Conservation (phyloP, 2,329 filamentous ascomycete genomes). For the Xylariales sp. region DNA sequence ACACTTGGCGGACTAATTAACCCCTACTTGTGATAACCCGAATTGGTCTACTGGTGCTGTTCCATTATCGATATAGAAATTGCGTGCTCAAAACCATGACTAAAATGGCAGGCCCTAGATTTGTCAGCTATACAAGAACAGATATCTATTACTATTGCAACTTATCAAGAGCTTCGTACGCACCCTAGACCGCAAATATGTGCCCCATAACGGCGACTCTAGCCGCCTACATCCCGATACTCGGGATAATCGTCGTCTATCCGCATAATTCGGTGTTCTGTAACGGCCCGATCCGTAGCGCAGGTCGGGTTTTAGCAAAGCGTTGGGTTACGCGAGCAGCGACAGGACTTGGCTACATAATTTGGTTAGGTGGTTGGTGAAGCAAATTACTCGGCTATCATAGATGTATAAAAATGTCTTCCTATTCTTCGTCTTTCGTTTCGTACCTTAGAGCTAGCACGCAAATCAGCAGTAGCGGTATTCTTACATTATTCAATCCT, state of each 20-base stretch:
- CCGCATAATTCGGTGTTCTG: slow-evolving; percentile 19
- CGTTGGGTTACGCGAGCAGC: background rate
- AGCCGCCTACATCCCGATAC: background rate
- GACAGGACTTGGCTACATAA: background rate
- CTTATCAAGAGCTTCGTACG: background rate
- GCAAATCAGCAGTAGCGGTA: background rate
- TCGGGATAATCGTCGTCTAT: background rate
- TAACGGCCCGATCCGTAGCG: slow-evolving; percentile 17
- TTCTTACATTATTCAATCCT: background rate
- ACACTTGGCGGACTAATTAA: background rate
- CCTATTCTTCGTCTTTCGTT: background rate
- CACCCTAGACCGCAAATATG: background rate
- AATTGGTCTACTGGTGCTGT: background rate
- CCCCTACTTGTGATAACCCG: background rate
- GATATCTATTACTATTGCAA: background rate
- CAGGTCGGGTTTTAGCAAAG: background rate
- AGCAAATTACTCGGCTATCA: slow-evolving; percentile 2
- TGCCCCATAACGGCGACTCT: background rate
- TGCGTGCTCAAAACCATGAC: background rate
- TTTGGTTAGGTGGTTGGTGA: background rate
- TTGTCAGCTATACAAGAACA: slow-evolving; percentile 16
- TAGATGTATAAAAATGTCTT: background rate
- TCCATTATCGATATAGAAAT: slow-evolving; percentile 9
- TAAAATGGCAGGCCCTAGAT: slow-evolving; percentile 1
- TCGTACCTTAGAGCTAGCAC: background rate